These are phyloP conservation scores for Solanum chmielewskii DNA, from an alignment of 257 asterid genomes.

Conservation along the genomic window DNA sequence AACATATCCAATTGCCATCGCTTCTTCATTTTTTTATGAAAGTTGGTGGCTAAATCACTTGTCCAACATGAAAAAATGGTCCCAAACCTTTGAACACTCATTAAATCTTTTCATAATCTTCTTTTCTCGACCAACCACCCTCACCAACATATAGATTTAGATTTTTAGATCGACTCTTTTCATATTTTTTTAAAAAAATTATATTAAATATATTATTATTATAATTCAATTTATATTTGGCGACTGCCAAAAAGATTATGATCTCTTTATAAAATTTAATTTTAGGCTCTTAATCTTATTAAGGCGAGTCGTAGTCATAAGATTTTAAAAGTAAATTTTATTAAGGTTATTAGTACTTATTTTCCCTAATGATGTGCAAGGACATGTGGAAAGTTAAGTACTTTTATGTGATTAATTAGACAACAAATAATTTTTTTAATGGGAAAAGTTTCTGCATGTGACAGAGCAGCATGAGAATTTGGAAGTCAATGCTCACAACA, in stretches of 20 bases:
- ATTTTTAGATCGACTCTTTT: too few species aligned
- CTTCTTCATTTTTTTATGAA: not conserved
- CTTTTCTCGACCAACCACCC: not conserved
- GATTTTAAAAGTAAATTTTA: not conserved
- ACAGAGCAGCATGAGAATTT: not conserved
- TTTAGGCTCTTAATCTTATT: not conserved
- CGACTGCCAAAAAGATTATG: too few species aligned
- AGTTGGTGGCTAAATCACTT: conserved; percentile 1
- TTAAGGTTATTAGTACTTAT: not conserved
- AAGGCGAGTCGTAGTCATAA: not conserved
- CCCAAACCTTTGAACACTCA: not conserved
- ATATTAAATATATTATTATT: too few species aligned
- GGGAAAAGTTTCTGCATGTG: not conserved
- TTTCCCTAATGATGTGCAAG: not conserved
- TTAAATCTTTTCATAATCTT: not conserved
- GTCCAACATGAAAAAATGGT: not conserved
- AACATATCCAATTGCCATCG: not conserved
- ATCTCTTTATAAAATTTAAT: too few species aligned
- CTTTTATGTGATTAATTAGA: not conserved
- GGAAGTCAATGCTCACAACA: not conserved
- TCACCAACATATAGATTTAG: not conserved
- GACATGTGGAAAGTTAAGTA: not conserved
- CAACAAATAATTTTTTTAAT: not conserved
- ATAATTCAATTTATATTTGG: too few species aligned
- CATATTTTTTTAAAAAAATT: rapidly evolving